Base-by-base conservation (phyloP, 345 rosid species). In the Streptanthus diversifolius region DNA sequence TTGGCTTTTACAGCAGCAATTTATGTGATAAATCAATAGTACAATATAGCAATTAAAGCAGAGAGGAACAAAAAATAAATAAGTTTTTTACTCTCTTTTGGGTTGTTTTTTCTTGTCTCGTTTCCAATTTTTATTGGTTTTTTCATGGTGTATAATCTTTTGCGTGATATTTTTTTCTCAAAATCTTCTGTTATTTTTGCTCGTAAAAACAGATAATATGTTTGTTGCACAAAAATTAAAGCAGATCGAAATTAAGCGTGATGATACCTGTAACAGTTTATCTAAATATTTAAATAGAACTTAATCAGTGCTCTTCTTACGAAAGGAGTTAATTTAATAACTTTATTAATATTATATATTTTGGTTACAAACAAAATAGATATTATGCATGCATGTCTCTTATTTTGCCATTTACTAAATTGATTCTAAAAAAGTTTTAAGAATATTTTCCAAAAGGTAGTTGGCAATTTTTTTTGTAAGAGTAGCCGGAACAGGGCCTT, bases 1-100 rank as follows among this genome's bases (percentile, higher is more conserved):
- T 1, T 70, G 74, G 74, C 75, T 71, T 15, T 25, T 60, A 25
- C 59, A 59, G 19, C 29, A 70, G 58, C 47, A 47, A 0, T 47
- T 70, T 13, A 60, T 69, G 55, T 43, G 44, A 19, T 68, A 8
- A 19, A 32, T 32, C 5, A 18, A 5, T 9, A 29, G 0, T 29
- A 49, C 5, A 6, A 68, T 15, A 27, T 8, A 32, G 3, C 37
- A 47, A n/a, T n/a, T n/a, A n/a, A 19, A 0, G n/a, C 19, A 65
- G 44, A 47, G 17, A 4, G 2, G 8, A 21, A n/a, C n/a, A 24
- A 10, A 19, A 4, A 48, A 19, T 19, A n/a, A n/a, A 0, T 8
- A 45, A 8, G n/a, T 22, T 49, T 49, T 10, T 22, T 47, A 8
- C 51, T 49, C 14, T 10, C 54, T 22, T 49, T 49, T 22, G 10